Conservation (phyloP, 495 filamentous ascomycete species). For the Apiosordaria backusii region DNA sequence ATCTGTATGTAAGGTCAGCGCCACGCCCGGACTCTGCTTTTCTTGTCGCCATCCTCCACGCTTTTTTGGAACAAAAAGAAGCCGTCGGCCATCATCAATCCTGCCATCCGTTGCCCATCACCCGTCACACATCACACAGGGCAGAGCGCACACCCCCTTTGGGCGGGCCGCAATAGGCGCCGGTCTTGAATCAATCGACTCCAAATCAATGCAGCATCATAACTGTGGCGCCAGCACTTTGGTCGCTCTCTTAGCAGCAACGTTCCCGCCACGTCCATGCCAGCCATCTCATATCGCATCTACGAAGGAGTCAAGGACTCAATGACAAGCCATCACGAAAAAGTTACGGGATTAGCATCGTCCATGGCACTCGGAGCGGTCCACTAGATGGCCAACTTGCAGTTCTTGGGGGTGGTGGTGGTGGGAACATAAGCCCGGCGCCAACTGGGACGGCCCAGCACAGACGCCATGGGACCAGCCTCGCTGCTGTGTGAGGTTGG, state of each 20-base stretch:
- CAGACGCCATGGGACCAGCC: neutral
- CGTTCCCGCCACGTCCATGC: too few species aligned
- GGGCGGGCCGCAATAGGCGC: too few species aligned
- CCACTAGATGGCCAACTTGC: neutral
- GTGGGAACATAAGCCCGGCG: neutral
- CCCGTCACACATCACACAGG: neutral
- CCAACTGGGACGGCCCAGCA: constrained; percentile 3
- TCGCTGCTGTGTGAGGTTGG: neutral
- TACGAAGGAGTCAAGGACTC: neutral
- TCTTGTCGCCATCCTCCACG: constrained; percentile 5
- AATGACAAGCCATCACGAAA: too few species aligned
- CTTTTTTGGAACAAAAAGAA: constrained; percentile 17
- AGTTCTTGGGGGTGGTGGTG: neutral
- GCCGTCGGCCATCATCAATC: neutral
- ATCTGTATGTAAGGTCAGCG: neutral
- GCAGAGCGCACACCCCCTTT: neutral
- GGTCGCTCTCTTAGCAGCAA: too few species aligned
- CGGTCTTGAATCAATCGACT: too few species aligned
- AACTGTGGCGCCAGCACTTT: too few species aligned
- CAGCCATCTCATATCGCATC: too few species aligned
- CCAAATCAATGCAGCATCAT: too few species aligned
- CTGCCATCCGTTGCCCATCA: neutral
- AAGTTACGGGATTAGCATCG: neutral
- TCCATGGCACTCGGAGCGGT: neutral
- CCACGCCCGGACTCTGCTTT: constrained; percentile 5